phyloP scores from a whole-genome alignment of 2,329 filamentous ascomycete genomes.

The Plectosphaerella sp. region DNA sequence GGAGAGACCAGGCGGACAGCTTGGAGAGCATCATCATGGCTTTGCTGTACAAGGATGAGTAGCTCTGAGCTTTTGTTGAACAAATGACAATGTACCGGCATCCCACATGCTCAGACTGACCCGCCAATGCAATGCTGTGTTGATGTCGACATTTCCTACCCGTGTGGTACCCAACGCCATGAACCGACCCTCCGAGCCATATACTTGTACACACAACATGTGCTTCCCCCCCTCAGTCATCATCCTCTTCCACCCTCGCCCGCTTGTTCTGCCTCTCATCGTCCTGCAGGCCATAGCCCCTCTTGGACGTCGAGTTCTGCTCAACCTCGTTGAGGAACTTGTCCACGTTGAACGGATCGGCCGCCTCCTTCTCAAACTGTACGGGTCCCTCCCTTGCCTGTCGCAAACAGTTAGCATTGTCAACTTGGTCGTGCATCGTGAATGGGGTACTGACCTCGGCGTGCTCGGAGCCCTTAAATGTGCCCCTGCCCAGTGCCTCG shows the following conservation, averaged over 20 bases:
- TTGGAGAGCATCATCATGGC: too few species aligned
- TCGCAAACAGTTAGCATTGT: background rate
- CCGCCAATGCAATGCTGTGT: too few species aligned
- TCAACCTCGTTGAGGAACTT: conserved; percentile 82
- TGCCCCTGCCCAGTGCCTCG: conserved; percentile 83
- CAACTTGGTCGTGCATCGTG: background rate
- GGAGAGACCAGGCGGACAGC: too few species aligned
- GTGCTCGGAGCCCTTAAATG: conserved; percentile 82
- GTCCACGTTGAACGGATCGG: conserved; percentile 90
- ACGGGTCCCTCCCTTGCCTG: conserved; percentile 84
- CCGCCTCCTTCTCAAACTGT: conserved; percentile 86
- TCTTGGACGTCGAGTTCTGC: conserved; percentile 58
- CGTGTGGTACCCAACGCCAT: too few species aligned
- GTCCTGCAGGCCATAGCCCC: conserved; percentile 70
- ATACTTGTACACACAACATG: too few species aligned
- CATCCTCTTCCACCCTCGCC: conserved; percentile 72
- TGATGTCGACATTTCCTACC: too few species aligned
- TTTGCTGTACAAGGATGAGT: too few species aligned
- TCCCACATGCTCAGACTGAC: too few species aligned
- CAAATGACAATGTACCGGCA: too few species aligned
- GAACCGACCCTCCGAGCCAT: too few species aligned
- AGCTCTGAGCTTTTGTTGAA: too few species aligned
- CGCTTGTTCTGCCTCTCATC: conserved; percentile 63
- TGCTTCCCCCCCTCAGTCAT: conserved; percentile 27
- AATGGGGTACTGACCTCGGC: conserved; percentile 58